These are phyloP conservation scores for Trametes elegans DNA, from an alignment of 768 basidiomycete genomes.

Conservation along the genomic window DNA sequence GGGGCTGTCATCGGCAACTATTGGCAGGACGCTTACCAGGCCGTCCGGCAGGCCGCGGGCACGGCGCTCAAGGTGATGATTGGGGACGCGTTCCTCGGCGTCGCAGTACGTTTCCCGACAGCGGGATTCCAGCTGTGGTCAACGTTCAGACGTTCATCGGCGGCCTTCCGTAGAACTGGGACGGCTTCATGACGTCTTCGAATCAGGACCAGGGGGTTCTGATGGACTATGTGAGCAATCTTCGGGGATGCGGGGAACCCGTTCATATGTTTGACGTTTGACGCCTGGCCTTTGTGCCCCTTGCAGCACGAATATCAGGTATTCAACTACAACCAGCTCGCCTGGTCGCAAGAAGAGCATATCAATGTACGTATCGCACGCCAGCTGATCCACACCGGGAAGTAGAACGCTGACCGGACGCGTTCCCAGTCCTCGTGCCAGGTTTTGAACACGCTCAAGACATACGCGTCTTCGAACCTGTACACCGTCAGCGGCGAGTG, in stretches of 20 bases:
- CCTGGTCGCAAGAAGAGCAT: conserved; percentile 54
- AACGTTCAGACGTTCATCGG: background rate
- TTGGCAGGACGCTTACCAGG: conserved; percentile 59
- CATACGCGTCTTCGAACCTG: conserved; percentile 52
- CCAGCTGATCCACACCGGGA: too few relatives aligned
- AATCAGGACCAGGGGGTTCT: conserved; percentile 53
- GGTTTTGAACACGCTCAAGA: conserved; percentile 41
- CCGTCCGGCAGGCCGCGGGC: conserved; percentile 51
- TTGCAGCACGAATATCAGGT: conserved; percentile 70
- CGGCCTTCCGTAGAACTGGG: conserved; percentile 47
- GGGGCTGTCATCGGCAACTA: conserved; percentile 52
- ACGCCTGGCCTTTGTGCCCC: background rate
- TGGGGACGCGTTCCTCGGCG: conserved; percentile 67
- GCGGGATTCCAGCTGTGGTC: too few relatives aligned
- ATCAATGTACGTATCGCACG: conserved; percentile 40
- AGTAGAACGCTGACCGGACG: too few relatives aligned
- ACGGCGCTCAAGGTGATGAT: conserved; percentile 60
- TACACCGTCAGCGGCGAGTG: conserved; percentile 84
- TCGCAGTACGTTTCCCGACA: conserved; percentile 46
- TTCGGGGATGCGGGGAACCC: too few relatives aligned
- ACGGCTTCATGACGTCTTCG: conserved; percentile 53
- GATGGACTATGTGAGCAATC: conserved; percentile 59
- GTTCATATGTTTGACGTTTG: background rate
- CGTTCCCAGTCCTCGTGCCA: conserved; percentile 52
- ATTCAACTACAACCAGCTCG: conserved; percentile 57